Evolutionary conservation across 768 basidiomycete species (phyloP).

Genomic region (Agrocybe praecox): DNA sequence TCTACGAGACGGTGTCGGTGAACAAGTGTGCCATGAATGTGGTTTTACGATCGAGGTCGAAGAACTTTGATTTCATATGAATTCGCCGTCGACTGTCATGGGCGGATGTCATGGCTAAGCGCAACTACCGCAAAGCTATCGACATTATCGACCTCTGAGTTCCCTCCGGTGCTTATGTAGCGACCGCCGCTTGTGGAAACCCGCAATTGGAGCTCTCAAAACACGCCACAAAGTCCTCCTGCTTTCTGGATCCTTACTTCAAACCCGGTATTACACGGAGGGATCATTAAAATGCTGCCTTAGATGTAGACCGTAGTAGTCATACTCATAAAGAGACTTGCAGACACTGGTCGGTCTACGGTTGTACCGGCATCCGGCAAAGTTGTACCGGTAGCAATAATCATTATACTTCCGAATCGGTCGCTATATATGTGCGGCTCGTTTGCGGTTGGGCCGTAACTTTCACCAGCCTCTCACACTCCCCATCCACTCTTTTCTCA

Average conservation of each 20-base stretch:
- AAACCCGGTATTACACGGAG: too few relatives aligned
- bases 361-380: not conserved
- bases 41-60: constrained; percentile 93
- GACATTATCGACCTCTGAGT: too few relatives aligned
- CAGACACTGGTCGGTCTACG: not conserved
- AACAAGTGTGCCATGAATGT: constrained; percentile 85
- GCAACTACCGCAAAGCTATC: too few relatives aligned
- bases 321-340: not conserved
- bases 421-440: not conserved
- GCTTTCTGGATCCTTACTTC: too few relatives aligned
- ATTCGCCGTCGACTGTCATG: too few relatives aligned
- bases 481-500: not conserved
- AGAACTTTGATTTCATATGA: constrained; percentile 49
- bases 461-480: not conserved
- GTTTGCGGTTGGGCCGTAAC: not conserved
- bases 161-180: too few relatives aligned
- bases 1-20: constrained; percentile 53
- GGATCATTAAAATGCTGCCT: too few relatives aligned
- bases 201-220: too few relatives aligned
- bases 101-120: too few relatives aligned
- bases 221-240: too few relatives aligned
- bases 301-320: not conserved
- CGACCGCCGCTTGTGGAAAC: too few relatives aligned
- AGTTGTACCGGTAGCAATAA: not conserved
- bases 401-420: not conserved